Percentiles rank a stretch among this genome's conserved stretches.
phyloP scores from a whole-genome alignment of 306 rosid species.

The Malus fusca region DNA sequence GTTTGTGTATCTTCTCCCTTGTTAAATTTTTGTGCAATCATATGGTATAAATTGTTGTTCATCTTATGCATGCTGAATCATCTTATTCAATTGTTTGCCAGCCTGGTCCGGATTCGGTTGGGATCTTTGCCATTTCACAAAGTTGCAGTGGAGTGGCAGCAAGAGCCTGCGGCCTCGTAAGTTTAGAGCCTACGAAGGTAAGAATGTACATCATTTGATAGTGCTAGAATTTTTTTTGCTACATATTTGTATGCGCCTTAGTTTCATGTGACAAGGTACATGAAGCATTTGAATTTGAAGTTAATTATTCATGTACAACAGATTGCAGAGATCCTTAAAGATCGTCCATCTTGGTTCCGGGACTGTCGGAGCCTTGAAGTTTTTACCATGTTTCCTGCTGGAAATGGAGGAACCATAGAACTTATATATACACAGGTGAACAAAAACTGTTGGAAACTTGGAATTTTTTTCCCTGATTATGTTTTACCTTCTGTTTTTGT shows the following conservation, averaged over 20 bases:
- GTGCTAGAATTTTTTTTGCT: not conserved
- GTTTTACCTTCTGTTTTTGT: not conserved
- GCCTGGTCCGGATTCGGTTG: slow-evolving; percentile 99
- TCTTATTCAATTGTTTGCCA: slow-evolving; percentile 17
- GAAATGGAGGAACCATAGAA: slow-evolving; percentile 89
- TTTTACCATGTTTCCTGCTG: slow-evolving; percentile 89
- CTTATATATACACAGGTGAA: slow-evolving; percentile 89
- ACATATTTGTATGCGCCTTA: not conserved
- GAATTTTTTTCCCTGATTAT: not conserved
- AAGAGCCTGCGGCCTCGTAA: slow-evolving; percentile 97
- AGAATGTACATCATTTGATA: not conserved
- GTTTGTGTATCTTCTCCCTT: not conserved
- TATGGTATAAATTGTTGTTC: not conserved
- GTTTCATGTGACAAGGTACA: not conserved
- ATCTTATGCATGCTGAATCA: not conserved
- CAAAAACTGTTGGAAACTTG: not conserved
- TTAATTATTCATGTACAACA: slow-evolving; percentile 19
- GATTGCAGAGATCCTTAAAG: slow-evolving; percentile 99
- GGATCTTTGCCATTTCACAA: slow-evolving; percentile 98
- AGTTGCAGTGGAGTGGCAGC: slow-evolving; percentile 99
- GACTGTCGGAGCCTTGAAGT: slow-evolving; percentile 97
- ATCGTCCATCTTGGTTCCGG: slow-evolving; percentile 96
- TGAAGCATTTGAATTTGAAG: slow-evolving; percentile 10
- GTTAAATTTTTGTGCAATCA: not conserved
- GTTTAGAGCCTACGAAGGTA: slow-evolving; percentile 92